Evolutionary conservation across 768 basidiomycete species (phyloP).

Genomic region (Termitomyces sp.): DNA sequence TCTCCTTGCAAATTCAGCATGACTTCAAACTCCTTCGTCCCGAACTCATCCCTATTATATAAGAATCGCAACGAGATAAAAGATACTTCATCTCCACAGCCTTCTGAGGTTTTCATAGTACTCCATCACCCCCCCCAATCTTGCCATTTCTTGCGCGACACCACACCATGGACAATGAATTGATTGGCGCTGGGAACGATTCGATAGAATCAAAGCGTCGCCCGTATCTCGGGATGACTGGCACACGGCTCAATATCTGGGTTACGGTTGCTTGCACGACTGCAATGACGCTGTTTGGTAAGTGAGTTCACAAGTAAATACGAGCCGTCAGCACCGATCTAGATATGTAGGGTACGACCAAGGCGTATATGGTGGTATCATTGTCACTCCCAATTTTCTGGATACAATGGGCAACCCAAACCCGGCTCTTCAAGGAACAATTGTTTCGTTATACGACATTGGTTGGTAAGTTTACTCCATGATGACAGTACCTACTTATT

Average conservation of each 20-base stretch:
- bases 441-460: conserved; percentile 50
- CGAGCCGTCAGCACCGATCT: not conserved
- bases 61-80: not conserved
- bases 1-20: not conserved
- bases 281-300: conserved; percentile 50
- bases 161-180: conserved; percentile 11
- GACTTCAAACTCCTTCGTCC: not conserved
- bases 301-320: conserved; percentile 4
- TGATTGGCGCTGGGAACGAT: not conserved
- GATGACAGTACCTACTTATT: not conserved
- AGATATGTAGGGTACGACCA: conserved; percentile 41
- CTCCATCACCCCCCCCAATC: not conserved
- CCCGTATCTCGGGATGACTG: conserved; percentile 44
- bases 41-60: not conserved
- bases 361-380: conserved; percentile 52
- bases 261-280: conserved; percentile 49
- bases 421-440: conserved; percentile 42
- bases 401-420: conserved; percentile 46
- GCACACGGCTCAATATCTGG: conserved; percentile 42
- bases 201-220: conserved; percentile 10
- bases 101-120: not conserved
- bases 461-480: conserved; percentile 33
- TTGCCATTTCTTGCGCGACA: not conserved
- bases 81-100: not conserved
- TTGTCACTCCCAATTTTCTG: conserved; percentile 44